Evolutionary conservation across 2,329 filamentous ascomycete genomes (phyloP), one percentile per base, ranked within the genome.

Genomic region (Bipolaris zeicola): DNA sequence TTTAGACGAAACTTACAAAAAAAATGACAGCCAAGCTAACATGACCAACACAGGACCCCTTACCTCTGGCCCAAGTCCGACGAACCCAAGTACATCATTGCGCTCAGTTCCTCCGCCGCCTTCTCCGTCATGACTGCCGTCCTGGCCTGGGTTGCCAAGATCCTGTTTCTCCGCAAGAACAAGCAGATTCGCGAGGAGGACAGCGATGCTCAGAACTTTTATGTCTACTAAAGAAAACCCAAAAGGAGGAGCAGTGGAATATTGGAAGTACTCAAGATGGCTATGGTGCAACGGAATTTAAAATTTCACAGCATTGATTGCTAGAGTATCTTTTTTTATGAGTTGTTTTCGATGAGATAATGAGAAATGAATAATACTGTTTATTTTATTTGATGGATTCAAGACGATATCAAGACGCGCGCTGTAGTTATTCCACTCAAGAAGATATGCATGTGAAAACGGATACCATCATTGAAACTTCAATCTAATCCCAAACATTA

Each of bases 51-150:
- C n/a, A 67, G 65, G 70, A 73, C 71, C 14, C 69, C 71, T 1
- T 75, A 74, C 50, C 62, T 75, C 11, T 75, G 72, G 72, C 69
- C 68, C 53, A 70, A 70, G 55, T 64, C 60, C 3, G 71, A 75
- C 34, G 66, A 22, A 2, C 70, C 72, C 6, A 64, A 62, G 34
- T 75, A 75, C 47, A 50, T 67, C 10, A 72, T 74, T 41, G 71
- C 71, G 2, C 59, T 75, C 8, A 67, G 65, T 6, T 65, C 67
- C 0, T 73, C 71, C 3, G 72, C 72, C 10, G 71, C 66, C 0
- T 74, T 74, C 53, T 73, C 69, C 2, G 52, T 74, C 10, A 67
- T 65, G 28, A 73, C 70, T 13, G 69, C 68, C 18, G n/a, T 58
- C 18, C 56, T 67, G 4, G 72, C 72, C 5, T 75, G 71, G 71